Conservation (phyloP, 2,329 filamentous ascomycete species). For the Epichloe elymi region DNA sequence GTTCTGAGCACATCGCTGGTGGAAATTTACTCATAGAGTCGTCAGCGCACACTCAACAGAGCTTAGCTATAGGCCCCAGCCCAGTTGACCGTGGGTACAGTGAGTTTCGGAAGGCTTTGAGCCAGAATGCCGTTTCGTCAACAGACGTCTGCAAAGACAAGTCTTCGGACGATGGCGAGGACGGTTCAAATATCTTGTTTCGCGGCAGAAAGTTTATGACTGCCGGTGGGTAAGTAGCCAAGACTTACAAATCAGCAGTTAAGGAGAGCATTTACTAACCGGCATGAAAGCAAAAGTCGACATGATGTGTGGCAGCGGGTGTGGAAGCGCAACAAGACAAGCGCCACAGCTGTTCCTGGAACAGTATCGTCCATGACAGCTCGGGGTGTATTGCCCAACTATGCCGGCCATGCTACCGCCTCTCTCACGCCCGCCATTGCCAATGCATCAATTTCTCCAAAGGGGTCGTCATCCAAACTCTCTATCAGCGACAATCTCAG, state of each 20-base stretch:
- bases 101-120: slow-evolving; percentile 15
- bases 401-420: slow-evolving; percentile 37
- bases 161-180: slow-evolving; percentile 19
- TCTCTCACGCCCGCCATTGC: slow-evolving; percentile 32
- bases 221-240: slow-evolving; percentile 17
- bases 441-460: slow-evolving; percentile 23
- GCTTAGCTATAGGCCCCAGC: slow-evolving; percentile 12
- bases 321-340: slow-evolving; percentile 38
- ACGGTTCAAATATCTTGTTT: slow-evolving; percentile 23
- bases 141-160: slow-evolving; percentile 11
- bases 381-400: slow-evolving; percentile 41
- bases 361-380: slow-evolving; percentile 40
- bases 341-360: slow-evolving; percentile 30
- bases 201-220: slow-evolving; percentile 20
- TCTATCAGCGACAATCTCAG: slow-evolving; percentile 12
- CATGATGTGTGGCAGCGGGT: slow-evolving; percentile 36
- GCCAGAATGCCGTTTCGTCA: slow-evolving; percentile 1
- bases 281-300: slow-evolving; percentile 21
- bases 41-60: slow-evolving; percentile 11
- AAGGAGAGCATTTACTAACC: background rate
- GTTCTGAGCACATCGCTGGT: slow-evolving; percentile 19
- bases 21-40: slow-evolving; percentile 11
- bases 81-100: slow-evolving; percentile 15
- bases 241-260: background rate
- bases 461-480: slow-evolving; percentile 15